phyloP scores from a whole-genome alignment of 257 asterid genomes.

The Gentiana straminea region DNA sequence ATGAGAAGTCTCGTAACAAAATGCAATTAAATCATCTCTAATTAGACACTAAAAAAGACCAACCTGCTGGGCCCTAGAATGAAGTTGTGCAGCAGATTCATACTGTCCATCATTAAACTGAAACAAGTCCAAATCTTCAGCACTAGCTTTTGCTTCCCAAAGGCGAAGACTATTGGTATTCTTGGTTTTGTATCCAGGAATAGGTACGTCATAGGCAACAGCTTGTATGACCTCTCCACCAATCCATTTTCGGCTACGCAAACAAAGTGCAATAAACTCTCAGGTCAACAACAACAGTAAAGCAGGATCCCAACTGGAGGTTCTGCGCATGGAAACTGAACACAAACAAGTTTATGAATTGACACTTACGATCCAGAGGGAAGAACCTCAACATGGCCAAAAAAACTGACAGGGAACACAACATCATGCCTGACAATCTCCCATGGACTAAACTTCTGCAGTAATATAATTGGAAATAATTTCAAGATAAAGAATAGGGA shows the following conservation, averaged over 20 bases:
- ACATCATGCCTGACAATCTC: conserved; percentile 90
- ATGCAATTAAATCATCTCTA: not conserved
- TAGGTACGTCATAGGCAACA: conserved; percentile 97
- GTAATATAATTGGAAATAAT: conserved; percentile 11
- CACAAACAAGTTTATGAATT: conserved; percentile 9
- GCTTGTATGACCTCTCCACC: conserved; percentile 98
- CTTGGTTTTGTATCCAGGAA: conserved; percentile 98
- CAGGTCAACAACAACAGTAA: not conserved
- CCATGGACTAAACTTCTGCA: conserved; percentile 99
- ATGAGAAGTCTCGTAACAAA: not conserved
- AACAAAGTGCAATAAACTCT: not conserved
- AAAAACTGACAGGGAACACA: conserved; percentile 81
- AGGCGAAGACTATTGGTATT: conserved; percentile 95
- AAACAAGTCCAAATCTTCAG: conserved; percentile 74
- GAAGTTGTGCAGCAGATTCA: conserved; percentile 93
- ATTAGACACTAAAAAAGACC: conserved; percentile 12
- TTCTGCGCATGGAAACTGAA: conserved; percentile 2
- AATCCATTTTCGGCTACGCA: conserved; percentile 73
- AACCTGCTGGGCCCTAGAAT: conserved; percentile 95
- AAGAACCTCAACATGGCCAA: conserved; percentile 82
- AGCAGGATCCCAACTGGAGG: conserved; percentile 4
- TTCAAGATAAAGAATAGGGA: not conserved
- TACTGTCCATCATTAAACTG: conserved; percentile 93
- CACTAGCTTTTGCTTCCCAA: conserved; percentile 96
- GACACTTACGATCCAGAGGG: conserved; percentile 86